Evolutionary conservation across 495 filamentous ascomycete species (phyloP), one percentile per base, ranked within the genome.

Genomic region (Tirmania nivea): DNA sequence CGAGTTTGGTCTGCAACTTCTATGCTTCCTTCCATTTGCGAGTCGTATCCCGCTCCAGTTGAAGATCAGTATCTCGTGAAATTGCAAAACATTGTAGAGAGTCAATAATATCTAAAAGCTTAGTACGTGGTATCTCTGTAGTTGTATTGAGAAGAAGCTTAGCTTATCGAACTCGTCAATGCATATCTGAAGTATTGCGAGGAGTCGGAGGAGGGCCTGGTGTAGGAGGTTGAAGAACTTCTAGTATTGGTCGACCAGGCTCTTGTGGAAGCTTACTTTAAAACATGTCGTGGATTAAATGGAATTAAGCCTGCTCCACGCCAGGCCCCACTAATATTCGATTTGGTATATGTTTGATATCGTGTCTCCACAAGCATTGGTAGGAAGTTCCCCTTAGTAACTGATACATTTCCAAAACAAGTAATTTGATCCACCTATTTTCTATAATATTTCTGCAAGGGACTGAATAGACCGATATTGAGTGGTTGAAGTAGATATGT

Each of bases 401-500:
- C 21, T 49, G 11, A 9, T 9, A 12, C 17, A 21, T 49, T 49
- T 10, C 11, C 11, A 49, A 14, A 12, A 10, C 48, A 19, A 49
- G 17, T 9, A 10, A 12, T 9, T 19, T 56, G 16, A 52, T 58
- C 56, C n/a, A 58, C n/a, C 17, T 48, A 20, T 51, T 56, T 54
- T 3, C 21, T 54, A 37, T 58, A 60, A 11, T 47, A 12, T 12
- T 10, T 10, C 4, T 56, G 49, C 14, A 56, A 34, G 10, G 39
- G 50, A 6, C 35, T 19, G 36, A 60, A 58, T 0, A 58, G 36
- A 7, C 48, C 49, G 2, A 59, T 39, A 54, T 61, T 16, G 3
- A 59, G 37, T 17, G 54, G 48, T 35, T 61, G 54, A 10, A 56
- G 48, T 0, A 58, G 50, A 35, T 60, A 45, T 8, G 54, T 59